These are phyloP conservation scores for Gossypium stocksii DNA, from an alignment of 345 rosid genomes.

Conservation along the genomic window DNA sequence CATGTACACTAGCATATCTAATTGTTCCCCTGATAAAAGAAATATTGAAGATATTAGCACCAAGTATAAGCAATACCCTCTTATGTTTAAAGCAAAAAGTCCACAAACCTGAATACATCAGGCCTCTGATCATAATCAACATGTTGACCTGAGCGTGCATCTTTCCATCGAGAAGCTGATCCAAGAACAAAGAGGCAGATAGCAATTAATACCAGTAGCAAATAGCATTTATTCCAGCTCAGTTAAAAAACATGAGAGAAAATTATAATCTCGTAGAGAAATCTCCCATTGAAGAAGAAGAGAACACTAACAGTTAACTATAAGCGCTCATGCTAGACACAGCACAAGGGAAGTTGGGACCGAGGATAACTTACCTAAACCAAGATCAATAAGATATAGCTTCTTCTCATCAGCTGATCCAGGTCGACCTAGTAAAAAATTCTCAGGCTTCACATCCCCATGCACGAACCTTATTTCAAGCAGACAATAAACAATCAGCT, in stretches of 20 bases:
- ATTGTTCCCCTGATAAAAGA: slow-evolving; percentile 73
- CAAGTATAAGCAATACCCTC: background rate
- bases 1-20: slow-evolving; percentile 95
- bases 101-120: slow-evolving; percentile 76
- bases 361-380: slow-evolving; percentile 52
- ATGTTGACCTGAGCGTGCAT: slow-evolving; percentile 69
- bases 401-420: slow-evolving; percentile 83
- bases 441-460: slow-evolving; percentile 96
- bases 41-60: slow-evolving; percentile 14
- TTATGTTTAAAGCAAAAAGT: background rate
- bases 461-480: slow-evolving; percentile 68
- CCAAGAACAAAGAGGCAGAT: slow-evolving; percentile 2
- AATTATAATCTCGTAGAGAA: slow-evolving; percentile 8
- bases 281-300: background rate
- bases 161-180: slow-evolving; percentile 93
- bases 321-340: background rate
- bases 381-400: slow-evolving; percentile 85
- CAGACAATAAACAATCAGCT: slow-evolving; percentile 20
- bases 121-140: slow-evolving; percentile 95
- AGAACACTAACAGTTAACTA: background rate
- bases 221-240: slow-evolving; percentile 7
- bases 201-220: slow-evolving; percentile 11
- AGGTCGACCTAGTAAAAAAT: slow-evolving; percentile 84
- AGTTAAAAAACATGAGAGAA: slow-evolving; percentile 3
- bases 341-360: background rate